phyloP scores from a whole-genome alignment of 2,329 filamentous ascomycete genomes.

The Parafenestella ontariensis region DNA sequence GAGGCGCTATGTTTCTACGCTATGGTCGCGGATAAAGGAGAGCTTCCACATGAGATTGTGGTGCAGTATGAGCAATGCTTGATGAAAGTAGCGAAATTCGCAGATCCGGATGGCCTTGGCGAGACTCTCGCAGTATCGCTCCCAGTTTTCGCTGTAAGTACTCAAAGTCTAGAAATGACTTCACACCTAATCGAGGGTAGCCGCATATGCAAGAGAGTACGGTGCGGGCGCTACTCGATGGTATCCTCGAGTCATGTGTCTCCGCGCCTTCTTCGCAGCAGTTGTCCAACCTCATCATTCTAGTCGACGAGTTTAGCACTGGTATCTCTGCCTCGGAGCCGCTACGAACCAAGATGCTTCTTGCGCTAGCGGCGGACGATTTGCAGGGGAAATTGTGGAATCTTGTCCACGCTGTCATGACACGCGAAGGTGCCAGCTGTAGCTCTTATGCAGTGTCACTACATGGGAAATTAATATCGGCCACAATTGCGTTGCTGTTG shows the following conservation, averaged over 20 bases:
- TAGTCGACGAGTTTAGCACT: conserved; percentile 27
- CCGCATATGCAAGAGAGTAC: conserved; percentile 24
- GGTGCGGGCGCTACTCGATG: conserved; percentile 20
- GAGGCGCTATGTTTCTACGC: conserved; percentile 41
- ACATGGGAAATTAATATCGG: conserved; percentile 25
- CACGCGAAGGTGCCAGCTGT: conserved; percentile 14
- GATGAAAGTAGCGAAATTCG: conserved; percentile 6
- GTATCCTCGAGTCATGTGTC: conserved; percentile 21
- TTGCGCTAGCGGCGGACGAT: conserved; percentile 31
- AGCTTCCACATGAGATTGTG: conserved; percentile 27
- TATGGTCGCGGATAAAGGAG: conserved; percentile 27
- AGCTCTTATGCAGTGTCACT: conserved; percentile 14
- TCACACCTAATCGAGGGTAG: conserved; percentile 21
- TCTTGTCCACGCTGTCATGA: conserved; percentile 15
- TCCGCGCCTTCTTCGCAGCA: conserved; percentile 7
- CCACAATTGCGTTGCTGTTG: conserved; percentile 40
- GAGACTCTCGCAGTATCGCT: conserved; percentile 34
- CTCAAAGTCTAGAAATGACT: not conserved
- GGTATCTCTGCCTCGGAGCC: conserved; percentile 13
- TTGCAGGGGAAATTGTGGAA: conserved; percentile 29
- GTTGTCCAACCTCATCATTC: conserved; percentile 11
- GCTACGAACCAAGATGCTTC: conserved; percentile 31
- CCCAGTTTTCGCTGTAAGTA: conserved; percentile 37
- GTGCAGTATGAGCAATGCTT: conserved; percentile 31
- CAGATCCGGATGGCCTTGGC: conserved; percentile 15